These are phyloP conservation scores for Carex arenaria DNA, from an alignment of 202 grass and related monocot species.

Conservation along the genomic window DNA sequence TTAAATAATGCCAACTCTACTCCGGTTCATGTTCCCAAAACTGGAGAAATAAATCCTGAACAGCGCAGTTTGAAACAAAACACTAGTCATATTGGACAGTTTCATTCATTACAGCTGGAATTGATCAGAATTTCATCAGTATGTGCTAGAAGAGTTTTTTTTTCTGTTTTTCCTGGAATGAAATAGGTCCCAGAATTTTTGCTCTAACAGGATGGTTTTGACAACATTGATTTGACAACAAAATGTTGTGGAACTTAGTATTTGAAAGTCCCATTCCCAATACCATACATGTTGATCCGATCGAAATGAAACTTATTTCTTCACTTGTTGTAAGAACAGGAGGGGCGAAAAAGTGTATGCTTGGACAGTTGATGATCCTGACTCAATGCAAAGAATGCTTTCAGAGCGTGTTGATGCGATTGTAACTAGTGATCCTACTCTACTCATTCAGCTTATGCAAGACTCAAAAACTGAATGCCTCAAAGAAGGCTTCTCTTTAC, in stretches of 20 bases:
- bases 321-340: constrained; percentile 34
- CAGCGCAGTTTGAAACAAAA: not conserved
- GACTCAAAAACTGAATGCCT: constrained; percentile 40
- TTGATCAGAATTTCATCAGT: not conserved
- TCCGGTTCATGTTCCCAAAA: not conserved
- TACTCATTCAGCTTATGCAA: constrained; percentile 69
- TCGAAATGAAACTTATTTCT: not conserved
- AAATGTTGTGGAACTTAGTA: not conserved
- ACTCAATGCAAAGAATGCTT: constrained; percentile 75
- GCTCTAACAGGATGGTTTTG: not conserved
- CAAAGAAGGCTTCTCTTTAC: constrained; percentile 59
- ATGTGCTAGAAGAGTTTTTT: not conserved
- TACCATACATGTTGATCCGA: not conserved
- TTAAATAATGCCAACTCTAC: not conserved
- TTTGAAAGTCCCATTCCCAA: not conserved
- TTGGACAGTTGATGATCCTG: constrained; percentile 85
- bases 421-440: constrained; percentile 70
- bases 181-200: not conserved
- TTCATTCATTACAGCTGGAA: not conserved
- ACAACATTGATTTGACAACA: not conserved
- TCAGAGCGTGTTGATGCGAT: constrained; percentile 70
- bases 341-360: constrained; percentile 63
- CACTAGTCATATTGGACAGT: not conserved
- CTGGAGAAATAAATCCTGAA: not conserved
- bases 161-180: not conserved